Evolutionary conservation across 768 basidiomycete genomes (phyloP).

Genomic region (Termitomyces sp.): DNA sequence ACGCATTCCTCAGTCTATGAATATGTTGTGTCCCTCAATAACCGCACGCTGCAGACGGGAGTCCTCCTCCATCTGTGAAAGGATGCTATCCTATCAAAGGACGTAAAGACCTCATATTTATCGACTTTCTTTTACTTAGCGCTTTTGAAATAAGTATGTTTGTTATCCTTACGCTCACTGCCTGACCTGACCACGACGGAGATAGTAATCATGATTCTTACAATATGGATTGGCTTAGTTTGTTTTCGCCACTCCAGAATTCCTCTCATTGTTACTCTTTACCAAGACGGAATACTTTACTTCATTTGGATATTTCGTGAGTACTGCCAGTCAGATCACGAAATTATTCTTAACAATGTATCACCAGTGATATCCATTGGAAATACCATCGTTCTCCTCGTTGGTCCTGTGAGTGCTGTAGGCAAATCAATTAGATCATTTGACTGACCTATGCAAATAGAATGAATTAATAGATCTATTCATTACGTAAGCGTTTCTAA

Average conservation of each 20-base stretch:
- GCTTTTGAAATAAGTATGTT: background rate
- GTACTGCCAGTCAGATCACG: background rate
- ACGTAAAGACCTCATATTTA: slow-evolving; percentile 2
- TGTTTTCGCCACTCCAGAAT: background rate
- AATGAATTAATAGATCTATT: background rate
- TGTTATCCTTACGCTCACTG: background rate
- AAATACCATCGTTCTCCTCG: background rate
- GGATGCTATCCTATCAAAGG: slow-evolving; percentile 8
- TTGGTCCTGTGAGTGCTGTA: background rate
- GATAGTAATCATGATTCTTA: background rate
- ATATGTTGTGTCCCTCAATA: background rate
- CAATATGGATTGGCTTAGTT: background rate
- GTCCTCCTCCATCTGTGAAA: slow-evolving; percentile 1
- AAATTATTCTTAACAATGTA: background rate
- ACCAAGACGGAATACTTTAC: background rate
- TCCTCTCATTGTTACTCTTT: background rate
- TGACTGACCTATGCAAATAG: background rate
- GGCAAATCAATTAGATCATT: background rate
- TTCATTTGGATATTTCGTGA: background rate
- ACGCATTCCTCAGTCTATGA: background rate
- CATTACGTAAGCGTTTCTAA: background rate
- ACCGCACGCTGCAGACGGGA: background rate
- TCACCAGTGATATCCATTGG: background rate
- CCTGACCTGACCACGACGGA: background rate
- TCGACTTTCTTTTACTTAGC: background rate